phyloP scores from a whole-genome alignment of 306 rosid species.

The Senna tora region DNA sequence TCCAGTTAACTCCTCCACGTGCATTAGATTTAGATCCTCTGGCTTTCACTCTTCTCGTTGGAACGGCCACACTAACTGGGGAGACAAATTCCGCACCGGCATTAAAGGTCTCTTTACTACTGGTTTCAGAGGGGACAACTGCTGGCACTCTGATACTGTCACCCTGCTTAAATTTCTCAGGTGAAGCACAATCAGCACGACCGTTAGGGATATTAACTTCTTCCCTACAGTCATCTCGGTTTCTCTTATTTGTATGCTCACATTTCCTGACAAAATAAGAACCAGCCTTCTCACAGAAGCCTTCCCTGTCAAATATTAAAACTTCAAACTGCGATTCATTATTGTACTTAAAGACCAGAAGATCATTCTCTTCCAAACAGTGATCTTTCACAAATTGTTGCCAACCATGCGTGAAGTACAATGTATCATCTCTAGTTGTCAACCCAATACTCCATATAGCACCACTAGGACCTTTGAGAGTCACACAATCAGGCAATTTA shows the following conservation, averaged over 20 bases:
- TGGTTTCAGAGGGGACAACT: constrained; percentile 29
- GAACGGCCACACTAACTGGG: background rate
- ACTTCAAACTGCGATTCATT: constrained; percentile 66
- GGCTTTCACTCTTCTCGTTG: constrained; percentile 40
- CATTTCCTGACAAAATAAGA: constrained; percentile 63
- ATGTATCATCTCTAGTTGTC: constrained; percentile 41
- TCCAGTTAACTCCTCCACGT: constrained; percentile 17
- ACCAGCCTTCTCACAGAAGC: constrained; percentile 63
- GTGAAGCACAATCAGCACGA: constrained; percentile 37
- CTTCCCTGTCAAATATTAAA: constrained; percentile 54
- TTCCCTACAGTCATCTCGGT: constrained; percentile 31
- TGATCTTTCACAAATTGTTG: constrained; percentile 61
- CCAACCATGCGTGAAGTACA: constrained; percentile 64
- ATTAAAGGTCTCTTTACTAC: constrained; percentile 25
- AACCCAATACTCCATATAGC: constrained; percentile 59
- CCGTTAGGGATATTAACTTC: constrained; percentile 43
- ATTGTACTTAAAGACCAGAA: constrained; percentile 67
- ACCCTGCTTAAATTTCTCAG: constrained; percentile 33
- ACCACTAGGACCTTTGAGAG: constrained; percentile 71
- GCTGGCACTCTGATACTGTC: constrained; percentile 29
- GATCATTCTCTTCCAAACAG: constrained; percentile 61
- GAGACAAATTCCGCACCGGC: constrained; percentile 22
- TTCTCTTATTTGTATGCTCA: constrained; percentile 41
- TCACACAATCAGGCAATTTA: constrained; percentile 58
- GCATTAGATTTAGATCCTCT: constrained; percentile 20